Conservation (phyloP, 306 rosid species). For the Nissolia schottii region DNA sequence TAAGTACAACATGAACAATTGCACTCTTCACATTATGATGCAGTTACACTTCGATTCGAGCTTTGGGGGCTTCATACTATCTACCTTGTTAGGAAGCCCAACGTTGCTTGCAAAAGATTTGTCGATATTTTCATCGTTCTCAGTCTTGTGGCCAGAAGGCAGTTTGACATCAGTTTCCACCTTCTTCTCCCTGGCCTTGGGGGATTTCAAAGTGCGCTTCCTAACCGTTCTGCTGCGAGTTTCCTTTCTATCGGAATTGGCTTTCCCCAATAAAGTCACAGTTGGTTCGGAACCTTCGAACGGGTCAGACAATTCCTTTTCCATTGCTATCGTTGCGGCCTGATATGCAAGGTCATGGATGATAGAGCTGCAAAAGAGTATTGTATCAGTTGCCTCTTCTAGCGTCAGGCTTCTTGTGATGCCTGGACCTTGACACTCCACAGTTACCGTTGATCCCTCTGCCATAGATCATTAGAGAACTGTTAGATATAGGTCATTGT, state of each 20-base stretch:
- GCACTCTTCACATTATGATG: constrained; percentile 78
- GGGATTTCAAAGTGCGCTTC: constrained; percentile 56
- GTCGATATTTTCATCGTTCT: constrained; percentile 63
- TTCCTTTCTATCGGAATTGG: constrained; percentile 52
- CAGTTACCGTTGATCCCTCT: constrained; percentile 72
- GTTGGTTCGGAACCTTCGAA: constrained; percentile 73
- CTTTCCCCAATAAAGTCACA: constrained; percentile 64
- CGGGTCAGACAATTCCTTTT: constrained; percentile 52
- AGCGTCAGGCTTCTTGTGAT: constrained; percentile 77
- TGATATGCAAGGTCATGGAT: constrained; percentile 83
- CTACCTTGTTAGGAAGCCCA: constrained; percentile 69
- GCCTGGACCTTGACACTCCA: constrained; percentile 61
- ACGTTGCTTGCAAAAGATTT: constrained; percentile 49
- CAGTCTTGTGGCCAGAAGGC: constrained; percentile 34
- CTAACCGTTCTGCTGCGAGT: constrained; percentile 36
- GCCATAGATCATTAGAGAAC: constrained; percentile 28
- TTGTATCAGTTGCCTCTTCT: constrained; percentile 93
- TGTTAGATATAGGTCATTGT: constrained; percentile 27
- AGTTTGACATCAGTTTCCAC: constrained; percentile 51
- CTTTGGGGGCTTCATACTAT: constrained; percentile 71
- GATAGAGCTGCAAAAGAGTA: constrained; percentile 91
- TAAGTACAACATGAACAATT: constrained; percentile 20
- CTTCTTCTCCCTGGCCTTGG: constrained; percentile 48
- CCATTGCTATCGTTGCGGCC: constrained; percentile 80
- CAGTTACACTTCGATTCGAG: constrained; percentile 95